phyloP scores from a whole-genome alignment of 1,284 basidiomycete genomes.

The Phellopilus nigrolimitatus region DNA sequence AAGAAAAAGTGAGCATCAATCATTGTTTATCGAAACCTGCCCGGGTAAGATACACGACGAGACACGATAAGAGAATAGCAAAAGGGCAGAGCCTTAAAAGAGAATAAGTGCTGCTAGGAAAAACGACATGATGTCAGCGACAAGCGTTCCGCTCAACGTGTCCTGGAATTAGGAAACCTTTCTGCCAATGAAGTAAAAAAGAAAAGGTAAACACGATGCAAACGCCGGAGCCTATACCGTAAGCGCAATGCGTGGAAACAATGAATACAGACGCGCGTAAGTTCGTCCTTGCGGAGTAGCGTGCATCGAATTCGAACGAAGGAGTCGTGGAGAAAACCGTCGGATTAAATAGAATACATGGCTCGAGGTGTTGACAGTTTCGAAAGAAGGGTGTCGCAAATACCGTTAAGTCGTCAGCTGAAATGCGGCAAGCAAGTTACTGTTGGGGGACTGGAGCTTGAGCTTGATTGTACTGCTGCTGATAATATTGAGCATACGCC shows the following conservation, averaged over 20 bases:
- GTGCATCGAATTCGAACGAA: background rate
- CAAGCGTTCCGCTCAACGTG: background rate
- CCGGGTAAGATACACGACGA: background rate
- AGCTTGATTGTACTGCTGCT: constrained; percentile 20
- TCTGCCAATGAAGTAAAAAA: too few relatives aligned
- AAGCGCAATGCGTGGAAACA: constrained; percentile 1
- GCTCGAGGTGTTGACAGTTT: background rate
- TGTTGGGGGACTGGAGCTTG: constrained; percentile 14
- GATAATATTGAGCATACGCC: constrained; percentile 66
- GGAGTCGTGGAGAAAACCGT: background rate
- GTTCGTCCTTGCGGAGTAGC: background rate
- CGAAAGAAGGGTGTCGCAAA: constrained; percentile 10
- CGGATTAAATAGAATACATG: constrained; percentile 3
- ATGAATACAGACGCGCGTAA: background rate
- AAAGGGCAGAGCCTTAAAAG: background rate
- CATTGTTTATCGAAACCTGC: background rate
- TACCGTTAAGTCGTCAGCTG: background rate
- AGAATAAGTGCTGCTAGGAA: background rate
- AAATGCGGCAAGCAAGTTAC: background rate
- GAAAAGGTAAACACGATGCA: background rate
- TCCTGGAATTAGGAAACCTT: background rate
- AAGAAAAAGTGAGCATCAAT: background rate
- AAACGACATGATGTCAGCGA: background rate
- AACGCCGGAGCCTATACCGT: background rate
- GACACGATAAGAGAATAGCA: background rate